A percentile compares a stretch with the other conserved stretches of the same genome.
Conservation (phyloP, 768 basidiomycete genomes). For the Leccinum ochraceum region DNA sequence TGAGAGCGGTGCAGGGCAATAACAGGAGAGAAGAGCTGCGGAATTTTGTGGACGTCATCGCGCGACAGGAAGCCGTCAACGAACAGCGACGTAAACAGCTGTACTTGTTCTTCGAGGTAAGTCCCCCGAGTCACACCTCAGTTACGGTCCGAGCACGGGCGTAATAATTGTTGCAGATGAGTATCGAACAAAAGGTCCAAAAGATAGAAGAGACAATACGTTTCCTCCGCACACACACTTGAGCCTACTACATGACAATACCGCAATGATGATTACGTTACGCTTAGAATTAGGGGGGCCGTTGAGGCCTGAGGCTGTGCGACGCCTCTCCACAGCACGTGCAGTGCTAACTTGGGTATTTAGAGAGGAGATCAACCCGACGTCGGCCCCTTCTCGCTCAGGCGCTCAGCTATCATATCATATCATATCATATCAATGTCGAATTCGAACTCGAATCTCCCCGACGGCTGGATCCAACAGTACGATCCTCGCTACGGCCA, state of each 20-base stretch:
- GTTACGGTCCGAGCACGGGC: neutral
- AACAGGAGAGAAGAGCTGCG: slow-evolving; percentile 20
- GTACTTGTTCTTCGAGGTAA: slow-evolving; percentile 53
- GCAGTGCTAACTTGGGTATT: neutral
- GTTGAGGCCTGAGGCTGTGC: slow-evolving; percentile 11
- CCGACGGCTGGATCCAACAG: slow-evolving; percentile 58
- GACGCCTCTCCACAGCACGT: slow-evolving; percentile 16
- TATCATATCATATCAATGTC: slow-evolving; percentile 16
- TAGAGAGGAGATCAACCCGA: neutral
- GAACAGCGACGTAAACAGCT: slow-evolving; percentile 44
- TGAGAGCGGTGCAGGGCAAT: slow-evolving; percentile 3
- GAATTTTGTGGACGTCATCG: slow-evolving; percentile 49
- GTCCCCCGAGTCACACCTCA: slow-evolving; percentile 7
- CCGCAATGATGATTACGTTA: neutral
- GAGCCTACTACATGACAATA: slow-evolving; percentile 1
- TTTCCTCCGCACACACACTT: slow-evolving; percentile 33
- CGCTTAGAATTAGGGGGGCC: neutral
- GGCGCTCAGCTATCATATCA: neutral
- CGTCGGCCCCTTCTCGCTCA: neutral
- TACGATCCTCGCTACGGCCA: slow-evolving; percentile 43
- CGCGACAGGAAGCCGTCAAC: slow-evolving; percentile 39
- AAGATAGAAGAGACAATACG: slow-evolving; percentile 52
- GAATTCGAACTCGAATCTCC: slow-evolving; percentile 41
- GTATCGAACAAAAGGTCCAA: slow-evolving; percentile 52
- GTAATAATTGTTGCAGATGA: slow-evolving; percentile 43